phyloP scores from a whole-genome alignment of 306 rosid genomes.

The Pyrus betulifolia region DNA sequence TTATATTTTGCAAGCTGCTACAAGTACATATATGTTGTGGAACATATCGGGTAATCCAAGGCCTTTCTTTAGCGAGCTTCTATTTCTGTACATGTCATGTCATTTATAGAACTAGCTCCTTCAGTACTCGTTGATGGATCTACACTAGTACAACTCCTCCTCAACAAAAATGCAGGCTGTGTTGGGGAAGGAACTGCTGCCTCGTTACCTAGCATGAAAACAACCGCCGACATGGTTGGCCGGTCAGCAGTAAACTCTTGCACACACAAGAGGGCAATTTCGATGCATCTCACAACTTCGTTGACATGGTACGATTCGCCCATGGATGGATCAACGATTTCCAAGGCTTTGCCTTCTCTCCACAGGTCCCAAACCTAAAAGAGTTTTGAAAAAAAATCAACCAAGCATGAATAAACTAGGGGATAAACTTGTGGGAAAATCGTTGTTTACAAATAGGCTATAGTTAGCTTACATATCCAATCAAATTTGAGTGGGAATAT shows the following conservation, averaged over 20 bases:
- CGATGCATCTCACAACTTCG: conserved; percentile 49
- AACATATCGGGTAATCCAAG: too few species aligned
- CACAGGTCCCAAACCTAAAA: conserved; percentile 54
- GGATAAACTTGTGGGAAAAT: too few species aligned
- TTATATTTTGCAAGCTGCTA: too few species aligned
- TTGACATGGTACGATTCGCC: conserved; percentile 14
- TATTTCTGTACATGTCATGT: conserved; percentile 14
- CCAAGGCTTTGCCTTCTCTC: conserved; percentile 33
- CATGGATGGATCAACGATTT: conserved; percentile 32
- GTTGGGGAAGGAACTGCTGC: conserved; percentile 51
- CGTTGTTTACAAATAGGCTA: not conserved
- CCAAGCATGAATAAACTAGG: too few species aligned
- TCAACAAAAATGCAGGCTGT: conserved; percentile 57
- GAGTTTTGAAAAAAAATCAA: too few species aligned
- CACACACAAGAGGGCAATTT: conserved; percentile 45
- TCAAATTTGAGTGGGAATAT: conserved; percentile 28
- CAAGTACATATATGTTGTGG: too few species aligned
- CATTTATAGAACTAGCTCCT: conserved; percentile 28
- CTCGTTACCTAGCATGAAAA: conserved; percentile 49
- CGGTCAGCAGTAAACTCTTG: conserved; percentile 53
- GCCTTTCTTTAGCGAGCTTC: conserved; percentile 14
- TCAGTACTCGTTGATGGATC: conserved; percentile 22
- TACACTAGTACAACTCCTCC: not conserved
- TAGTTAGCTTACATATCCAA: conserved; percentile 49
- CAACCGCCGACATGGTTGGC: conserved; percentile 56